Evolutionary conservation across 257 asterid species (phyloP).

Genomic region (Solanum appendiculatum): DNA sequence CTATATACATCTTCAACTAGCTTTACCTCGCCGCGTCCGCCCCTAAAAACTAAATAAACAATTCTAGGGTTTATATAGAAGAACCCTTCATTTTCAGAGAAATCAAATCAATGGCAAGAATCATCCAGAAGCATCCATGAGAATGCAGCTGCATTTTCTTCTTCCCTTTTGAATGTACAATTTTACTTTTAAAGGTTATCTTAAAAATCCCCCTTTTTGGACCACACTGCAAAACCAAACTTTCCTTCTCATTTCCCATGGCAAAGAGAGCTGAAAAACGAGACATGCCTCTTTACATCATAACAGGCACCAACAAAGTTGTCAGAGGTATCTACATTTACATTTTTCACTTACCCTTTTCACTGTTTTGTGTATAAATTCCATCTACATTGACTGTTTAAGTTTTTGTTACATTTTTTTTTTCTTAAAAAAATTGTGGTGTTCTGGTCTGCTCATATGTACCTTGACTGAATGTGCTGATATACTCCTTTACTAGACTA

Average conservation of each 20-base stretch:
- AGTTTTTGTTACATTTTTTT: not conserved
- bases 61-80: not conserved
- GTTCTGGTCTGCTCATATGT: not conserved
- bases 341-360: not conserved
- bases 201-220: not conserved
- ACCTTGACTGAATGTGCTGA: not conserved
- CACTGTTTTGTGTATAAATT: not conserved
- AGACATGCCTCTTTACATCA: conserved; percentile 33
- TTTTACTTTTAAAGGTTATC: not conserved
- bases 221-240: not conserved
- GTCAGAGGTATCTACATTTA: conserved; percentile 34
- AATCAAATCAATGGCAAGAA: not conserved
- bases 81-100: not conserved
- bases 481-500: not conserved
- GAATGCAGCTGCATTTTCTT: not conserved
- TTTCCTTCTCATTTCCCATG: conserved; percentile 11
- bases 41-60: not conserved
- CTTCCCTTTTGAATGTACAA: not conserved
- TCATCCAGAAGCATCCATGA: not conserved
- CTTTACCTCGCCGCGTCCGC: not conserved
- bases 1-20: not conserved
- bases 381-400: not conserved
- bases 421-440: not conserved
- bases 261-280: conserved; percentile 43
- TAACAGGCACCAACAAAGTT: conserved; percentile 45